These are phyloP conservation scores for Pelargonium cotyledonis DNA, from an alignment of 441 rosid genomes.

Conservation along the genomic window DNA sequence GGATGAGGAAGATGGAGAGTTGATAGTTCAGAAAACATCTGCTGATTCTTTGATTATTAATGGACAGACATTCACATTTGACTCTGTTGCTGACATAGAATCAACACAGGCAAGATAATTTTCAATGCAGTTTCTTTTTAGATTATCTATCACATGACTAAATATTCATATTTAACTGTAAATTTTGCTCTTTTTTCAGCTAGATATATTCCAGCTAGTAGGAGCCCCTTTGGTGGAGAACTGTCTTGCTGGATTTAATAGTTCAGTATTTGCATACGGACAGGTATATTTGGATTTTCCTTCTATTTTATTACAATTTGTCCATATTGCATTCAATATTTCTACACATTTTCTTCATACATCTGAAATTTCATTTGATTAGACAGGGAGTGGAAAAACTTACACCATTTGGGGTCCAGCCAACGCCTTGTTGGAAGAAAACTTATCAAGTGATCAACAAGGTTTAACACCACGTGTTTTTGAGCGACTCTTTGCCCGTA, in stretches of 20 bases:
- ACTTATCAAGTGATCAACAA: constrained; percentile 62
- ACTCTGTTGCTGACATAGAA: constrained; percentile 70
- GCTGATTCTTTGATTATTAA: constrained; percentile 59
- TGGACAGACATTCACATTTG: constrained; percentile 85
- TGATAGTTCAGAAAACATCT: constrained; percentile 56
- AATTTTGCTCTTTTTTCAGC: constrained; percentile 35
- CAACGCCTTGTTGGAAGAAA: constrained; percentile 65
- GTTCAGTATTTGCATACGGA: constrained; percentile 98
- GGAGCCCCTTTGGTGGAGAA: constrained; percentile 95
- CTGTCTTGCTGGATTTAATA: constrained; percentile 95
- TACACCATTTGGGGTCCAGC: constrained; percentile 99
- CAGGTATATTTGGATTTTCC: constrained; percentile 46
- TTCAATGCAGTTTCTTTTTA: not conserved
- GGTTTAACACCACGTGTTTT: constrained; percentile 95
- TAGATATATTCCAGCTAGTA: constrained; percentile 76
- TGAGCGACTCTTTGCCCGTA: constrained; percentile 67
- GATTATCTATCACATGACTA: not conserved
- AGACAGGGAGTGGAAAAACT: constrained; percentile 99
- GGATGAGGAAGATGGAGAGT: constrained; percentile 64
- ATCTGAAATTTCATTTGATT: constrained; percentile 23
- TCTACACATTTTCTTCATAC: constrained; percentile 10
- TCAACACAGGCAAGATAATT: constrained; percentile 59
- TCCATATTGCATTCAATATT: constrained; percentile 13
- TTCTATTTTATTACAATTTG: constrained; percentile 4
- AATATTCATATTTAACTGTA: constrained; percentile 12